phyloP scores from a whole-genome alignment of 2,329 filamentous ascomycete species.

The Lomentospora prolificans region DNA sequence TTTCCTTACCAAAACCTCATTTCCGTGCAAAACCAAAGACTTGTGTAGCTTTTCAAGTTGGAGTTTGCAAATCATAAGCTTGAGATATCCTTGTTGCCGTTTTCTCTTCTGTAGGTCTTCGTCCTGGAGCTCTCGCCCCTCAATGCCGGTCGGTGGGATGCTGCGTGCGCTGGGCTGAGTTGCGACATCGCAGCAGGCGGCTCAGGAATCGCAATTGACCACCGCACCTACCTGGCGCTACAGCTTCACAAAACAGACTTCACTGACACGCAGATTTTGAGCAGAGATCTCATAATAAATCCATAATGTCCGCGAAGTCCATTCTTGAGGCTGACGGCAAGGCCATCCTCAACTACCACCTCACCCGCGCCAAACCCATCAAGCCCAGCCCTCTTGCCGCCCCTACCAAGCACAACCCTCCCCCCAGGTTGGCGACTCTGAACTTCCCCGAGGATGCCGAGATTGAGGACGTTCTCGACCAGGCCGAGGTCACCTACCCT shows the following conservation, averaged over 20 bases:
- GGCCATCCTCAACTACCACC: conserved; percentile 99
- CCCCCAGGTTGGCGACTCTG: conserved; percentile 81
- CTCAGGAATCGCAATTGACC: not conserved
- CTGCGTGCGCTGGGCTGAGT: not conserved
- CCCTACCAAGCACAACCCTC: conserved; percentile 80
- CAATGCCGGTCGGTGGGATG: not conserved
- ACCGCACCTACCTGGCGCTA: not conserved
- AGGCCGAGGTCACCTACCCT: conserved; percentile 93
- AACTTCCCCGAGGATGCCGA: conserved; percentile 85
- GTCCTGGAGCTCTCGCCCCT: not conserved
- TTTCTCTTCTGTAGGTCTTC: not conserved
- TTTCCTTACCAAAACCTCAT: not conserved
- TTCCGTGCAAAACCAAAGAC: not conserved
- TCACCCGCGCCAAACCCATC: conserved; percentile 93
- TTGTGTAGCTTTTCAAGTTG: not conserved
- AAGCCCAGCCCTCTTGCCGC: conserved; percentile 90
- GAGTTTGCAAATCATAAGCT: not conserved
- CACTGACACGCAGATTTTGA: not conserved
- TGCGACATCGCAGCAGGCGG: not conserved
- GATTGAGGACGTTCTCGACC: conserved; percentile 76
- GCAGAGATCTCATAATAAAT: conserved; percentile 15
- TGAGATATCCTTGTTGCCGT: not conserved
- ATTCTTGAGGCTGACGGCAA: conserved; percentile 99
- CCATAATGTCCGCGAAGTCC: conserved; percentile 61
- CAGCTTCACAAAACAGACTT: not conserved